Evolutionary conservation across 352 stramenopile species (phyloP), one percentile per base, ranked within the genome.

Genomic region (Phytophthora megakarya): DNA sequence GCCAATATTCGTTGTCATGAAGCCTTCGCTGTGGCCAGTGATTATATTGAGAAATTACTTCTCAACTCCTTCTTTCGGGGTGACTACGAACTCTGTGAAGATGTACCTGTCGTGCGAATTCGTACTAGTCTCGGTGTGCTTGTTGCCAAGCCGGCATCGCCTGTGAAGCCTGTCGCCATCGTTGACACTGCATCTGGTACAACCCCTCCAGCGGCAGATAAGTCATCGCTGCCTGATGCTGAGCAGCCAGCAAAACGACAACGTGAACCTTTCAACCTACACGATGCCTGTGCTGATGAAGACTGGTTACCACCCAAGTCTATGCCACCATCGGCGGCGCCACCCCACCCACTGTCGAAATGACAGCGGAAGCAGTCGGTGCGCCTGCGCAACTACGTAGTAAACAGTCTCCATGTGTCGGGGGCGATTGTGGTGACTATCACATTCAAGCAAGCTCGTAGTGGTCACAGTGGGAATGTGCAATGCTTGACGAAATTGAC

Each of bases 401-500:
- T 56, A 3, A 23, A 23, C 35, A 22, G 13, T 42, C 19, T 35
- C 2, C 21, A 19, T 12, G 15, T 22, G 1, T 30, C 19, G 12
- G n/a, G 18, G 23, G 48, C 43, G 18, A 18, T 56, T 15, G 28
- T 23, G 15, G 33, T 56, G 8, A 32, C 48, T 33, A 56, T 19
- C 4, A 45, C 48, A 15, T 56, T 37, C 30, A 56, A 56, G 21
- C 48, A 56, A 45, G 33, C 48, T 15, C 11, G 30, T 21, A 45
- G 19, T 56, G 28, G 22, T 12, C 1, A 5, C 19, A 56, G 28
- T 56, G 48, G 33, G 6, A 23, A 15, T 4, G 26, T 8, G 48
- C 33, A 22, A 43, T 56, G 30, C 4, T 13, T 7, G 48, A 45
- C 6, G 33, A 56, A 19, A 18, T 56, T 30, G 32, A 8, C 10